Base-by-base conservation (phyloP, 257 asterid genomes). In the Nicotiana attenuata region DNA sequence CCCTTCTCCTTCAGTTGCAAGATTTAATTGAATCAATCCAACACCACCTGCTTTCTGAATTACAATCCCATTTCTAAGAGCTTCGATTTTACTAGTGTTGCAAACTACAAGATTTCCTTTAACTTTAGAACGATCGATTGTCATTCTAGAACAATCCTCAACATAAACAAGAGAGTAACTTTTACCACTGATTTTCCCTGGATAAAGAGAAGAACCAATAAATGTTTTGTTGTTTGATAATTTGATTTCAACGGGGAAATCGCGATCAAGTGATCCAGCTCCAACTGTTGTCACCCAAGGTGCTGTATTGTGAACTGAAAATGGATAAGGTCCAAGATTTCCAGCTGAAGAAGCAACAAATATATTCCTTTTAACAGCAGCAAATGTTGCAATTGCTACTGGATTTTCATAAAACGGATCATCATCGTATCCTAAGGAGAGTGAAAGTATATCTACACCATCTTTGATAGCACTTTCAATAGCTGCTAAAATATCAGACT, bases 201-300 rank as follows among this genome's bases (percentile, higher is more conserved):
- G 52, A 57, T 81, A 66, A 13, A 50, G 78, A 26, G 78, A 81
- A 50, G 65, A 45, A 28, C 83, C 83, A 11, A 47, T 8, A 5
- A 81, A 26, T 5, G 66, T 65, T 2, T 65, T 28, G 24, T 57
- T 57, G 56, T 66, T 81, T 65, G 57, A 50, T 61, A 61, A 61
- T 0, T 47, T 55, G 41, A 28, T 17, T 10, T 20, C 29, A 3
- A 41, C 56, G 1, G 66, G 77, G 16, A 81, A 81, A 81, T 35
- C 57, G 16, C 66, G 55, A 66, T 81, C 83, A 3, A 81, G 7
- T 20, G 83, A 52, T 53, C 78, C 83, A 3, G 83, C 76, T 20
- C 83, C 83, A 11, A 81, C 83, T 13, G 83, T 81, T 3, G 19
- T 81, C 22, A 65, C 7, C 83, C 83, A 81, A 3, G 83, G 83